Evolutionary conservation across 768 basidiomycete genomes (phyloP), one percentile per base, ranked within the genome.

Genomic region (Cubamyces lactineus): DNA sequence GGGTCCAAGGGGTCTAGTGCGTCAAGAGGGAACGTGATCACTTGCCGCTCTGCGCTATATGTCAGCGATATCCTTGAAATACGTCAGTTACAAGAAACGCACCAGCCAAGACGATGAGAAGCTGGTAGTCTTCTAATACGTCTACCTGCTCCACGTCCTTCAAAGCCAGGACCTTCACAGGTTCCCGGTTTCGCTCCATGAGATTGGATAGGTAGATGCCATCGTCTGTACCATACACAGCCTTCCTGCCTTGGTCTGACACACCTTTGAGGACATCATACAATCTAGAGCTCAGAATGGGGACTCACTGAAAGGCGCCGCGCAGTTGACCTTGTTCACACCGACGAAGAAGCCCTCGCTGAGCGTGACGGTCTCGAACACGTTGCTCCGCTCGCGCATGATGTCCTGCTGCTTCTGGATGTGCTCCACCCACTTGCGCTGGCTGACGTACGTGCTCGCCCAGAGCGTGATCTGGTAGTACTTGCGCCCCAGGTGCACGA

Each of bases 101-200:
- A 91, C 94, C 94, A n/a, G 97, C 94, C n/a, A 99, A 84, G n/a
- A 98, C 96, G 60, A 99, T 91, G 61, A 99, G 81, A 2, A 98
- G 82, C 69, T 96, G 91, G 71, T 96, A 97, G 59, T 97, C 94
- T 74, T 98, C 96, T 58, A 99, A 81, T 8, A 99, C 90, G 67
- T 98, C 97, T 8, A 99, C 90, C 77, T 99, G 97, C 1, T 89
- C 83, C 16, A 99, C 96, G 66, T 96, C 94, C 45, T 90, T 79
- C 24, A 98, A 76, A 13, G 89, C 89, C 60, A 99, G 80, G 28
- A 99, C 94, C 75, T 95, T 94, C 26, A 93, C 81, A 0, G 96
- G 97, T 23, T 94, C 92, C 47, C 86, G 84, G 66, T 85, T 86
- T 39, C 80, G 74, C 55, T 92, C 90, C 47, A 86, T 82, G 28